These are phyloP conservation scores for Choiromyces venosus DNA, from an alignment of 495 filamentous ascomycete genomes.

Conservation along the genomic window DNA sequence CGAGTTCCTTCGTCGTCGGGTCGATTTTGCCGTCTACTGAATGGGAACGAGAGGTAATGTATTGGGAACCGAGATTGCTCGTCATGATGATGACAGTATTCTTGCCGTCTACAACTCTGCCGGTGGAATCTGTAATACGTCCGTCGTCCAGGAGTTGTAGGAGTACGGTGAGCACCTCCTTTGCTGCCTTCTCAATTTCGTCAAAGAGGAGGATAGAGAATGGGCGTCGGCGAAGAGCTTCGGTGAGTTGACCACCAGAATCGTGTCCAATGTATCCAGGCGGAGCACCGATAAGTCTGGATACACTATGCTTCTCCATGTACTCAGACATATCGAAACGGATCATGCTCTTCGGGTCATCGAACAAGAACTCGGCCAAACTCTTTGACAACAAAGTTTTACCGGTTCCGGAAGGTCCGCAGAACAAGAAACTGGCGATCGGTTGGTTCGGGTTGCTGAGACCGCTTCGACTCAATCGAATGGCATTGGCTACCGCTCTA, in stretches of 20 bases:
- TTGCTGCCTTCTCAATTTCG: conserved; percentile 96
- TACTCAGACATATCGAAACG: conserved; percentile 99
- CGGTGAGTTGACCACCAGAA: conserved; percentile 89
- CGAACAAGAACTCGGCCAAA: conserved; percentile 94
- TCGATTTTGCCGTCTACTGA: conserved; percentile 73
- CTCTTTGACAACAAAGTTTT: conserved; percentile 96
- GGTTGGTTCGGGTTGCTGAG: conserved; percentile 92
- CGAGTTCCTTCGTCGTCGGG: conserved; percentile 74
- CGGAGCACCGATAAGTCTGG: conserved; percentile 94
- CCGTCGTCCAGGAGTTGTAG: conserved; percentile 98
- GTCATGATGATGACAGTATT: conserved; percentile 99
- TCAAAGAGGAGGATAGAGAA: conserved; percentile 98
- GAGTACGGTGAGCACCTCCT: conserved; percentile 92
- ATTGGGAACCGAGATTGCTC: conserved; percentile 91
- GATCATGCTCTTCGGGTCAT: conserved; percentile 96
- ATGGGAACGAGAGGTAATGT: conserved; percentile 57
- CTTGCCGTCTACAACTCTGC: conserved; percentile 83
- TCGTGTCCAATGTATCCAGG: conserved; percentile 97
- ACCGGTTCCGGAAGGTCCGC: conserved; percentile 93
- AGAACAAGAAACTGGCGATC: conserved; percentile 89
- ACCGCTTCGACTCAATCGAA: conserved; percentile 86
- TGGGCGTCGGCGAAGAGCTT: conserved; percentile 82
- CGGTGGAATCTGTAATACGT: conserved; percentile 96
- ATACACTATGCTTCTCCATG: conserved; percentile 92
- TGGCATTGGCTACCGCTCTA: conserved; percentile 86